Evolutionary conservation across 2,329 filamentous ascomycete species (phyloP).

Genomic region (Venturia effusa): DNA sequence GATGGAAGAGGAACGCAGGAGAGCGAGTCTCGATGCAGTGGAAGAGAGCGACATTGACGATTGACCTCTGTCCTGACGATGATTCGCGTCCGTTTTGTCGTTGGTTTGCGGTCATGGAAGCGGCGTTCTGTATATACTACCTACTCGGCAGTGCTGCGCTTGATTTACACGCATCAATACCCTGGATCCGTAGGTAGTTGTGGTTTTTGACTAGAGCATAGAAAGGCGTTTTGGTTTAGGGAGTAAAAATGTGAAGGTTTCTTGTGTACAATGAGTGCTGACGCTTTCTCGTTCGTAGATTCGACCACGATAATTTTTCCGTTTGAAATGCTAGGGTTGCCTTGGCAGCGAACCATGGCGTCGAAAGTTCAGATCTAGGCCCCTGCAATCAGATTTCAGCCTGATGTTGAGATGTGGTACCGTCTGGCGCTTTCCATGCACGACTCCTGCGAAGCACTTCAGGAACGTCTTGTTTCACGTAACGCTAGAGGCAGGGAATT

Average conservation of each 20-base stretch:
- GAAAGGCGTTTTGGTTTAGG: neutral
- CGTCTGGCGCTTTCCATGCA: neutral
- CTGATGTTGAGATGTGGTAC: neutral
- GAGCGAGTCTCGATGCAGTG: constrained; percentile 28
- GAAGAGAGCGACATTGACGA: constrained; percentile 32
- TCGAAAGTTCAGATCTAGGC: neutral
- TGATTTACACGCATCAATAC: neutral
- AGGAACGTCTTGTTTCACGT: neutral
- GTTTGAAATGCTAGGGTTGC: neutral
- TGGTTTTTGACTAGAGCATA: neutral
- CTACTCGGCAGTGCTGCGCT: neutral
- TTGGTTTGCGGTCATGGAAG: neutral
- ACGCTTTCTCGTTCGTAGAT: neutral
- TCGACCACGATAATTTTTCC: neutral
- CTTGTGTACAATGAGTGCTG: neutral
- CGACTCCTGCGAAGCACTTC: neutral
- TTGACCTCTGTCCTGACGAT: neutral
- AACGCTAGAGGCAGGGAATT: neutral
- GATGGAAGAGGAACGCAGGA: constrained; percentile 72
- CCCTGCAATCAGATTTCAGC: neutral
- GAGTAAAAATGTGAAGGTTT: neutral
- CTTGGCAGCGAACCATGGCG: neutral
- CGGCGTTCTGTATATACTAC: neutral
- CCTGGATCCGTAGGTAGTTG: neutral
- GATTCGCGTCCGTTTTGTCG: no score